These are phyloP conservation scores for Trichoderma pleuroti DNA, from an alignment of 2,329 filamentous ascomycete species.

Conservation along the genomic window DNA sequence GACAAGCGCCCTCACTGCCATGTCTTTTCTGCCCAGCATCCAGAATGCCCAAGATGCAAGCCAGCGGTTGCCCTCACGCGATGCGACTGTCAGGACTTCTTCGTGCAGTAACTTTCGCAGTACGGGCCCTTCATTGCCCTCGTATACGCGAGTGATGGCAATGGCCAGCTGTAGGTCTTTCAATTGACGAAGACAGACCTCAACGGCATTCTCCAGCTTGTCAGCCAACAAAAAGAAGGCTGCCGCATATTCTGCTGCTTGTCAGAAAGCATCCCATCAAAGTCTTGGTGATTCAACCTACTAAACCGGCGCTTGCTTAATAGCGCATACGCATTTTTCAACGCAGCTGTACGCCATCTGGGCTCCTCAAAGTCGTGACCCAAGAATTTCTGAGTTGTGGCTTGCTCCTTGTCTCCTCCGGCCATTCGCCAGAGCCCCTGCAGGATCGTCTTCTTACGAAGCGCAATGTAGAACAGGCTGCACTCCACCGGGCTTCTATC, in stretches of 20 bases:
- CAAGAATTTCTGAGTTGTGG: slow-evolving; percentile 71
- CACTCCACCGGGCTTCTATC: slow-evolving; percentile 89
- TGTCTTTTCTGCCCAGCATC: slow-evolving; percentile 77
- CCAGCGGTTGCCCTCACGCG: slow-evolving; percentile 84
- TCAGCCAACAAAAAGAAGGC: slow-evolving; percentile 93
- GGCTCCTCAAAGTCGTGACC: slow-evolving; percentile 87
- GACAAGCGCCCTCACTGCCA: slow-evolving; percentile 79
- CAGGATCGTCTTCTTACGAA: slow-evolving; percentile 85
- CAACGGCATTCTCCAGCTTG: slow-evolving; percentile 77
- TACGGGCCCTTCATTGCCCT: slow-evolving; percentile 75
- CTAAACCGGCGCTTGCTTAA: slow-evolving; percentile 86
- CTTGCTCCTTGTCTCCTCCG: slow-evolving; percentile 81
- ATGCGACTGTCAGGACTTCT: slow-evolving; percentile 72
- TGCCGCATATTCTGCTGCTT: slow-evolving; percentile 73
- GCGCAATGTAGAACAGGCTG: slow-evolving; percentile 83
- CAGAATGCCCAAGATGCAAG: slow-evolving; percentile 94
- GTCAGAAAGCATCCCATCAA: neutral
- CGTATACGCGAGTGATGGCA: slow-evolving; percentile 81
- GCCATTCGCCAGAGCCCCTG: slow-evolving; percentile 95
- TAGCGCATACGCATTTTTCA: slow-evolving; percentile 95
- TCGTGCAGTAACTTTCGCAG: slow-evolving; percentile 73
- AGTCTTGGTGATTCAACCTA: slow-evolving; percentile 31
- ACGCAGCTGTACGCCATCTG: slow-evolving; percentile 81
- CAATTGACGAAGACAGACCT: slow-evolving; percentile 81
- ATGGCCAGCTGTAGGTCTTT: slow-evolving; percentile 88